These are phyloP conservation scores for Trifolium pratense DNA, from an alignment of 306 rosid species.

Conservation along the genomic window DNA sequence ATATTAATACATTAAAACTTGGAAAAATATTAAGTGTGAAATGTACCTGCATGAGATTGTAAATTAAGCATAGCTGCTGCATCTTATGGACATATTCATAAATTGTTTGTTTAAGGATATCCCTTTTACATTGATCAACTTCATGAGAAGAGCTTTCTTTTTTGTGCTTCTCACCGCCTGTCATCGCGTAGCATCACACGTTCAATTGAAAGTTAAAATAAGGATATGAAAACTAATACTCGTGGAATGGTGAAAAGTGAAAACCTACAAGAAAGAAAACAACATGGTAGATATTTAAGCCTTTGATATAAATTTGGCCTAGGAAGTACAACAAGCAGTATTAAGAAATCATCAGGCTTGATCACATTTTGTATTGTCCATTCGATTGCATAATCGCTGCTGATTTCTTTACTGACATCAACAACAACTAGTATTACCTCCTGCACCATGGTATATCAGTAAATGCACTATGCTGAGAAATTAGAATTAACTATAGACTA, in stretches of 20 bases:
- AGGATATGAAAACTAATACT: neutral
- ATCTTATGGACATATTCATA: neutral
- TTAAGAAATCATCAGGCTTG: neutral
- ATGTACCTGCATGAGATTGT: neutral
- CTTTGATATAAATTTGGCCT: neutral
- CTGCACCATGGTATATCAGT: neutral
- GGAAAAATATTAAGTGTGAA: neutral
- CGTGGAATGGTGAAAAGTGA: neutral
- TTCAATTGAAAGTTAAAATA: no score
- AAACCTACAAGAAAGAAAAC: neutral
- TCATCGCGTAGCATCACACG: neutral
- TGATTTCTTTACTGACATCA: neutral
- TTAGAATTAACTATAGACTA: neutral
- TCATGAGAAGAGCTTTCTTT: neutral
- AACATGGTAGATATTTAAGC: neutral
- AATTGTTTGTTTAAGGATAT: neutral
- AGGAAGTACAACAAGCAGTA: no score
- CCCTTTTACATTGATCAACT: neutral
- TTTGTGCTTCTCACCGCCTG: neutral
- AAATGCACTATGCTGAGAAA: no score
- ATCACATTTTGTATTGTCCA: neutral
- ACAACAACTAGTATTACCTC: neutral
- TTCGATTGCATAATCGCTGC: neutral
- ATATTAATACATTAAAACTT: no score
- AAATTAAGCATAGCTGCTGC: neutral